A percentile compares a stretch with the other conserved stretches of the same genome.
phyloP scores from a whole-genome alignment of 768 basidiomycete genomes.

The Tephrocybe sp. region DNA sequence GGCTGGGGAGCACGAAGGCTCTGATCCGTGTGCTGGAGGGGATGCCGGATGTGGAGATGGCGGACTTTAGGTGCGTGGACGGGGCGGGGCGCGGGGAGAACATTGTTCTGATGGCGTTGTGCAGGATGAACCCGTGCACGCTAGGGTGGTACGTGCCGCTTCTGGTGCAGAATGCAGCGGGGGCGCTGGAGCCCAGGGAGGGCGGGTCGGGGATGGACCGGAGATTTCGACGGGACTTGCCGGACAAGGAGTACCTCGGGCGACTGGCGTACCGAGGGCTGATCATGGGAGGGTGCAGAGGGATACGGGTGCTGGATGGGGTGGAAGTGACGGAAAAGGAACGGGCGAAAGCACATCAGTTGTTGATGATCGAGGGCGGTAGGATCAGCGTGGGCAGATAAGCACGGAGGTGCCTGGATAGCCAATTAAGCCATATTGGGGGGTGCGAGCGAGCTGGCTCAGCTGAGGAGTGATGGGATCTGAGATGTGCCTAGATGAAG shows the following conservation, averaged over 20 bases:
- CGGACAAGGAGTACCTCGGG: slow-evolving; percentile 84
- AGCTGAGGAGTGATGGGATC: slow-evolving; percentile 4
- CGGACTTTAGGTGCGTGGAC: slow-evolving; percentile 85
- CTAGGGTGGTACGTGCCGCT: slow-evolving; percentile 95
- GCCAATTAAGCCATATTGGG: slow-evolving; percentile 18
- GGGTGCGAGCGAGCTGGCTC: not conserved
- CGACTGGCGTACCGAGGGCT: slow-evolving; percentile 89
- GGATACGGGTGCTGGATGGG: slow-evolving; percentile 80
- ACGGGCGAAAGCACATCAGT: slow-evolving; percentile 72
- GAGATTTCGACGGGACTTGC: slow-evolving; percentile 87
- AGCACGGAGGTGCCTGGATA: slow-evolving; percentile 1
- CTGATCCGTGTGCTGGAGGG: slow-evolving; percentile 70
- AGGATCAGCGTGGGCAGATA: slow-evolving; percentile 19
- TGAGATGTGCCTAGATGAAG: slow-evolving; percentile 21
- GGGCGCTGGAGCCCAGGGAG: slow-evolving; percentile 65
- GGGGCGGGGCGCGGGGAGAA: too few relatives aligned
- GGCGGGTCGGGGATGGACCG: slow-evolving; percentile 45
- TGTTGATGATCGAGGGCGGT: slow-evolving; percentile 40
- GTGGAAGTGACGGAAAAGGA: slow-evolving; percentile 83
- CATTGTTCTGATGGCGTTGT: slow-evolving; percentile 14
- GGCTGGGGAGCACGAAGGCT: slow-evolving; percentile 72
- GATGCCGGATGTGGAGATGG: slow-evolving; percentile 81
- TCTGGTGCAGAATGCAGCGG: slow-evolving; percentile 67
- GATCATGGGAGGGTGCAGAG: slow-evolving; percentile 72
- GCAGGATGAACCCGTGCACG: slow-evolving; percentile 93